Base-by-base conservation (phyloP, 169 alveolate species). In the Theileria orientalis region DNA sequence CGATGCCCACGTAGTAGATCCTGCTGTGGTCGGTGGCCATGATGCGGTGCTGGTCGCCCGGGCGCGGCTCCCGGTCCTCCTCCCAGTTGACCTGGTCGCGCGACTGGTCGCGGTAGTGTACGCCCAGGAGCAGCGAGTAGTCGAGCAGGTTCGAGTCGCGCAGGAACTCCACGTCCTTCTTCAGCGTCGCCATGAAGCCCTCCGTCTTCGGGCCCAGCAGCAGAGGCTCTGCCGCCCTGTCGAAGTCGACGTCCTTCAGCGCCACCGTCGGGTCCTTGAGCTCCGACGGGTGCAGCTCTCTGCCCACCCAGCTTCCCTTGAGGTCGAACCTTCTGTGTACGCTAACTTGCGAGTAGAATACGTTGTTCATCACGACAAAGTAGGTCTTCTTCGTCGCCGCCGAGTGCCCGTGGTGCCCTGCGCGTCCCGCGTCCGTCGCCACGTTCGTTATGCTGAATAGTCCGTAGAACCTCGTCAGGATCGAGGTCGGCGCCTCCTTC, bases 331-430 rank as follows among this genome's bases (percentile, higher is more conserved):
- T 86, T 44, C 94, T 76, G 74, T 93, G 96, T 11, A 94, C 88
- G 42, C 94, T 94, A 30, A 93, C 96, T 0, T 95, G 90, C 23
- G 99, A 94, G 69, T 95, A 94, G 78, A 97, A 96, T 51, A 97
- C 94, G 88, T 97, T 97, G 56, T 91, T 94, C 99, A 97, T 97
- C 30, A 96, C 97, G n/a, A 96, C 94, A 74, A 97, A 96, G 89
- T 95, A 96, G 27, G 72, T 62, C 29, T 30, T 37, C 40, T 42
- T 51, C 41, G 47, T 35, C 57, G n/a, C 68, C 1, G 14, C 11
- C 19, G 40, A 13, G n/a, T n/a, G n/a, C n/a, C n/a, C n/a, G n/a
- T n/a, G n/a, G n/a, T n/a, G n/a, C n/a, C n/a, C n/a, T n/a, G n/a
- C n/a, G n/a, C n/a, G n/a, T n/a, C n/a, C n/a, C n/a, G n/a, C n/a